These are phyloP conservation scores for Combretum micranthum DNA, from an alignment of 345 rosid genomes.

Conservation along the genomic window DNA sequence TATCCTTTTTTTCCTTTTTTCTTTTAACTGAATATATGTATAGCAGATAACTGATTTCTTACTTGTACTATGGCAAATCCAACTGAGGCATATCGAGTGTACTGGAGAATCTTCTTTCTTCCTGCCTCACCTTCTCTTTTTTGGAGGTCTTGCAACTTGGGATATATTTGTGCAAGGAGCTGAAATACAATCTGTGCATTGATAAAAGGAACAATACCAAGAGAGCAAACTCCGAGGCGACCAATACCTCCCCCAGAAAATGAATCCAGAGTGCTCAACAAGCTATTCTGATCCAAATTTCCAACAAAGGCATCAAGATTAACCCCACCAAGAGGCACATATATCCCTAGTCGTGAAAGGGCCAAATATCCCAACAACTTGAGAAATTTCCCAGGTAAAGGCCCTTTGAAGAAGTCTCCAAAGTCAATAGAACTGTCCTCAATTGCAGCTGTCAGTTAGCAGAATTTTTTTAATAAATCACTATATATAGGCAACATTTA, in stretches of 20 bases:
- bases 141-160: conserved; percentile 99
- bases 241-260: conserved; percentile 99
- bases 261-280: conserved; percentile 88
- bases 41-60: conserved; percentile 2
- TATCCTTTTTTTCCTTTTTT: no score
- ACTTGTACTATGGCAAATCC: conserved; percentile 90
- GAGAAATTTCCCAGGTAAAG: conserved; percentile 86
- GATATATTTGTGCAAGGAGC: conserved; percentile 93
- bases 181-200: conserved; percentile 96
- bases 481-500: background rate
- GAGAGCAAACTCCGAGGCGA: conserved; percentile 92
- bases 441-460: conserved; percentile 67
- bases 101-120: conserved; percentile 89
- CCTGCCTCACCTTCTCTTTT: conserved; percentile 99
- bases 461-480: conserved; percentile 9
- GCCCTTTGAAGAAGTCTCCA: conserved; percentile 95
- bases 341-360: conserved; percentile 86
- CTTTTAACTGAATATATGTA: background rate
- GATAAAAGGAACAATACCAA: conserved; percentile 94
- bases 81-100: conserved; percentile 88
- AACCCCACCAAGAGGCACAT: conserved; percentile 94
- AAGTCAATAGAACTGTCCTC: conserved; percentile 98
- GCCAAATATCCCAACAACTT: conserved; percentile 82
- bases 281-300: conserved; percentile 84
- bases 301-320: conserved; percentile 89